Base-by-base conservation (phyloP, 441 rosid genomes). In the Eruca vesicaria region DNA sequence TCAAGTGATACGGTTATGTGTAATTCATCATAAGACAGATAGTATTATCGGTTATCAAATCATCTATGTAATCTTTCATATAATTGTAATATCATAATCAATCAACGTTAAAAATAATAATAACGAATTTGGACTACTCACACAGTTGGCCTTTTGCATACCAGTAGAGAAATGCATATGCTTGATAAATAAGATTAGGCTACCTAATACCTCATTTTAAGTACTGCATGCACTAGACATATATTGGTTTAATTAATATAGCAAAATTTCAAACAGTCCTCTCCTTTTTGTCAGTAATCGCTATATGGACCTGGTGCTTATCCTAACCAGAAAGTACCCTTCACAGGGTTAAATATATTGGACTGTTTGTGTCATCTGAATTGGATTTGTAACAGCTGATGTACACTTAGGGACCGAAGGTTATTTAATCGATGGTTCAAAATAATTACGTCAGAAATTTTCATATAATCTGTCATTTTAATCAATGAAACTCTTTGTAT, bases 161-260 rank as follows among this genome's bases (percentile, higher is more conserved):
- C 63, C 69, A 78, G 21, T 61, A 32, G 60, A 72, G 52, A 72
- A 28, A 31, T 65, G 43, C 36, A n/a, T 77, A 6, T 59, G 63
- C 50, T 11, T 61, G 59, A 9, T 2, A 66, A 59, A 57, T 6
- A 62, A 55, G 66, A 73, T 78, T 73, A 68, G 78, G 74, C 62
- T 68, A 73, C 81, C 78, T 78, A 78, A 72, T 62, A 68, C 70
- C 41, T 61, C 71, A 26, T 62, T 1, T 55, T 31, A 73, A 72
- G 19, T 68, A 68, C 63, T 68, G 16, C 59, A 41, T 62, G 43
- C 55, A 72, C 60, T 72, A 52, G 1, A 60, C 10, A 71, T 52
- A 6, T 11, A 43, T 9, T 57, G 35, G 35, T 65, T 58, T 33
- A 57, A 4, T 9, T 52, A 52, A 19, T 19, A 11, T 9, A 59